Base-by-base conservation (phyloP, 306 rosid genomes). In the Vigna trinervia region DNA sequence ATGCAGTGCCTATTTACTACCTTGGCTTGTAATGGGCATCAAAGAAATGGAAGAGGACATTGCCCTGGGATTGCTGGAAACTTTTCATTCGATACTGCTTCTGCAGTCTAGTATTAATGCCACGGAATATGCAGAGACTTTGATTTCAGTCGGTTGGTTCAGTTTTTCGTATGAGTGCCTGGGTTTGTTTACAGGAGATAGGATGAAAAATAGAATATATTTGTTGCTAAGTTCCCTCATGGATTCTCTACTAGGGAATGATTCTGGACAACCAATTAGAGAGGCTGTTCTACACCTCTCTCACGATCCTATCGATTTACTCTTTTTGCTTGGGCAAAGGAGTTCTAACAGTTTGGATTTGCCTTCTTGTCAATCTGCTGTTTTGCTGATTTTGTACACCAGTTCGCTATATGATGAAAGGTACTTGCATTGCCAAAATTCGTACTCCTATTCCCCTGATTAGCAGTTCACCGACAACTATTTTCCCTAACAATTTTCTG, bases 391-490 rank as follows among this genome's bases (percentile, higher is more conserved):
- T 63, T 71, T 95, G 57, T 88, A 88, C 75, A 68, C 86, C 75
- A 87, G 96, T 84, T 90, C 96, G 69, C 86, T 95, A 66, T 88
- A 90, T 63, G 91, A 88, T 79, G 98, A 95, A 78, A 90, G 97
- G 97, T 95, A 83, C 82, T 71, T 65, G 66, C 54, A 32, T 48
- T 84, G 32, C 26, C 71, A 41, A 51, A 63, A 69, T 43, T 77
- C 36, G 59, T 48, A 12, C 41, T 50, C 80, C 5, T 41, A 13
- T 69, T 59, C 23, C 48, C n/a, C 70, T 78, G 60, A 61, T 78
- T 67, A 47, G 39, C 61, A 38, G 43, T 71, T 66, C 56, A 56
- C 53, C 41, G 36, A 41, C 51, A n/a, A 22, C 52, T 64, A 53
- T 20, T 78, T 43, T 61, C 48, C 59, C 80, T 87, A 69, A 85